These are phyloP conservation scores for Ceratobasidium sp. DNA, from an alignment of 1,284 basidiomycete genomes.

Conservation along the genomic window DNA sequence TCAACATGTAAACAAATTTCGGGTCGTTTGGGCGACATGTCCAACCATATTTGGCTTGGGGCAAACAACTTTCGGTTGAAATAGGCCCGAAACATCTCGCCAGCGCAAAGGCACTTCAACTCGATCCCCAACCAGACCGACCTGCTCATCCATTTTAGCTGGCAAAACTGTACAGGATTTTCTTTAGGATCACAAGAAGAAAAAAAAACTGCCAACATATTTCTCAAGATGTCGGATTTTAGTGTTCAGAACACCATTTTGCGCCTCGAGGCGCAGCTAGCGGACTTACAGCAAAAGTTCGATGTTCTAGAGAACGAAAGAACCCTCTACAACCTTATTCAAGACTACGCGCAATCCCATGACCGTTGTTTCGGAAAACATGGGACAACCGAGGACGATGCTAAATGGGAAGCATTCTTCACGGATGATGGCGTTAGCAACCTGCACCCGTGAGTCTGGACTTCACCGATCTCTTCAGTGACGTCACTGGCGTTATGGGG, in stretches of 20 bases:
- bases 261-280: constrained; percentile 7
- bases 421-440: neutral
- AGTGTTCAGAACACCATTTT: constrained; percentile 6
- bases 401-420: constrained; percentile 23
- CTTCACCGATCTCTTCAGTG: neutral
- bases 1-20: neutral
- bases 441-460: constrained; percentile 22
- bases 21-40: neutral
- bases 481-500: constrained; percentile 4
- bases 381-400: constrained; percentile 10
- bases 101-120: neutral
- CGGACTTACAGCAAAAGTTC: constrained; percentile 20
- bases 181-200: too few relatives aligned
- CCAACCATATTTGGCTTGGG: neutral
- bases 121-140: neutral
- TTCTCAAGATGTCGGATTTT: neutral
- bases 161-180: neutral
- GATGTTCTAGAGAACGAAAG: neutral
- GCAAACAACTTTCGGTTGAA: neutral
- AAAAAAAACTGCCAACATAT: too few relatives aligned
- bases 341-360: constrained; percentile 13
- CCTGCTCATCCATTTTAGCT: neutral
- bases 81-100: neutral
- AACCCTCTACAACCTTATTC: constrained; percentile 14
- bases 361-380: constrained; percentile 14